Percentiles rank a stretch among this genome's conserved stretches.
These are phyloP conservation scores for Cystobasidium pallidum DNA, from an alignment of 1,284 basidiomycete species.

Conservation along the genomic window DNA sequence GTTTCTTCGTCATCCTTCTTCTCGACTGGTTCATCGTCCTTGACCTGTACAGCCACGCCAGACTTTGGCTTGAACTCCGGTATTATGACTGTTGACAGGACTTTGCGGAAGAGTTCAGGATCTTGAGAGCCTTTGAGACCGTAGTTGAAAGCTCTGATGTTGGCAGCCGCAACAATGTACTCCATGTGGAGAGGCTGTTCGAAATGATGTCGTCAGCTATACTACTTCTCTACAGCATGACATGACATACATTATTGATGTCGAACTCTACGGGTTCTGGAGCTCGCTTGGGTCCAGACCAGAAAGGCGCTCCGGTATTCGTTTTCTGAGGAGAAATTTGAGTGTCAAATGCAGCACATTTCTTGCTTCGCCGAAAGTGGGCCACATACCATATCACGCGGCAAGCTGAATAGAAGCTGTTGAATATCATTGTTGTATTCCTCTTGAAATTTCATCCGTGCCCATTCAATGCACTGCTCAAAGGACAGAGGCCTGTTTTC, in stretches of 20 bases:
- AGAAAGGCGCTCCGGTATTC: conserved; percentile 56
- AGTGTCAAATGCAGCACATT: no score
- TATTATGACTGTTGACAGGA: conserved; percentile 80
- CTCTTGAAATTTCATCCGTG: conserved; percentile 90
- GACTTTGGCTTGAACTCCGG: conserved; percentile 92
- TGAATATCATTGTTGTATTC: conserved; percentile 93
- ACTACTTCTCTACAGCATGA: no score
- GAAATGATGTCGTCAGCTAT: no score
- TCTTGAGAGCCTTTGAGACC: conserved; percentile 90
- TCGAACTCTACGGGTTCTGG: conserved; percentile 91
- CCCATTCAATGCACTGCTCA: conserved; percentile 97
- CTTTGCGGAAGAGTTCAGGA: conserved; percentile 75
- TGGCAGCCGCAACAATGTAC: conserved; percentile 91
- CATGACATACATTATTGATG: conserved; percentile 72
- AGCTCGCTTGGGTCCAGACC: conserved; percentile 88
- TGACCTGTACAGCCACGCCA: conserved; percentile 92
- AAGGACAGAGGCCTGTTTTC: conserved; percentile 93
- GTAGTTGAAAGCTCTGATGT: conserved; percentile 98
- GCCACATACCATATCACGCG: conserved; percentile 74
- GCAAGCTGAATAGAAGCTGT: conserved; percentile 90
- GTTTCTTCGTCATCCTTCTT: conserved; percentile 58
- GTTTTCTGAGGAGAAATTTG: conserved; percentile 51
- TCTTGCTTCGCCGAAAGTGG: no score
- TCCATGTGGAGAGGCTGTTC: conserved; percentile 81
- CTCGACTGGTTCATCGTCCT: conserved; percentile 79